phyloP scores from a whole-genome alignment of 805 yeast genomes.

The Sugiyamaella americana region DNA sequence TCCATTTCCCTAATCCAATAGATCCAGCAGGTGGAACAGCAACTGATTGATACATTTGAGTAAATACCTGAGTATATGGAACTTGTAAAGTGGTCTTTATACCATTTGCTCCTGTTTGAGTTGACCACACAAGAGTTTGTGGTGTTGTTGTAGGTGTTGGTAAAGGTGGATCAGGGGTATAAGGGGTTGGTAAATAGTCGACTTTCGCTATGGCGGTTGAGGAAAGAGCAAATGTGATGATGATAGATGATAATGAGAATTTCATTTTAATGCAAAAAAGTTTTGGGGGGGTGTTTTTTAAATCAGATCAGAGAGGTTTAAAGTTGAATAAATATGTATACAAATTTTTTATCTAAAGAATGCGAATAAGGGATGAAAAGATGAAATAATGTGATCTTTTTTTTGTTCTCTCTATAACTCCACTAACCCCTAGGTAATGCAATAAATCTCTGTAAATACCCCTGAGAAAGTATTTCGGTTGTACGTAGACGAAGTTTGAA shows the following conservation, averaged over 20 bases:
- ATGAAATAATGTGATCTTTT: no score
- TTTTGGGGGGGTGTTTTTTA: no score
- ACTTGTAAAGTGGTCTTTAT: conserved; percentile 34
- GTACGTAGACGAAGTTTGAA: no score
- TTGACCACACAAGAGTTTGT: conserved; percentile 22
- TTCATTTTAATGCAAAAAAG: no score
- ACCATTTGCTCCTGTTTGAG: conserved; percentile 25
- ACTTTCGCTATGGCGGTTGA: conserved; percentile 7
- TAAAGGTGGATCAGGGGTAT: conserved; percentile 9
- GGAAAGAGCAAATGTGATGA: neutral
- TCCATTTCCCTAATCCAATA: conserved; percentile 67
- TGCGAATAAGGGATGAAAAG: no score
- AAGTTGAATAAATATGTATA: no score
- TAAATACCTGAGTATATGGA: conserved; percentile 40
- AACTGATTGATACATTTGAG: conserved; percentile 34
- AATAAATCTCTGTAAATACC: no score
- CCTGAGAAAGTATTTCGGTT: no score
- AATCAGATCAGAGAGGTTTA: no score
- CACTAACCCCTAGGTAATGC: no score
- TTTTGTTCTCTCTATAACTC: no score
- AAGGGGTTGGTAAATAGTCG: conserved; percentile 12
- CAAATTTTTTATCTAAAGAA: no score
- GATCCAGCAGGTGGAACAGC: conserved; percentile 53
- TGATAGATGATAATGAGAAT: neutral
- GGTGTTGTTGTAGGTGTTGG: conserved; percentile 11